Evolutionary conservation across 306 rosid genomes (phyloP).

Genomic region (Prunus mira): DNA sequence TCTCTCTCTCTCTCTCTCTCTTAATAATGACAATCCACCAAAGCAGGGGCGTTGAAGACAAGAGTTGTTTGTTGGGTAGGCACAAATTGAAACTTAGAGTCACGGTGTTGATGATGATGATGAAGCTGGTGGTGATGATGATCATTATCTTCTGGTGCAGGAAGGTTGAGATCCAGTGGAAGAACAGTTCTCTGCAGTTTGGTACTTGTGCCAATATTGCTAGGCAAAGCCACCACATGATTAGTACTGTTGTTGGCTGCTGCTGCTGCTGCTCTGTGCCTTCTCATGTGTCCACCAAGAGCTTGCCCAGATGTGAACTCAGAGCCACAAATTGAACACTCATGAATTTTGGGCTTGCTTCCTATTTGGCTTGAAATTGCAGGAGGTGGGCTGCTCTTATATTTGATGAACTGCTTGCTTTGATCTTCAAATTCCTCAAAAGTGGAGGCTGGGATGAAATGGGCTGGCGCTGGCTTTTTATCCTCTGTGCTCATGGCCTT

Average conservation of each 20-base stretch:
- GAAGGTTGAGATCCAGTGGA: conserved; percentile 81
- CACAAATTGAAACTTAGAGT: conserved; percentile 51
- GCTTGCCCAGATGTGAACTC: conserved; percentile 93
- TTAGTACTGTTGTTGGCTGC: conserved; percentile 3
- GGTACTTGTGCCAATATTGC: background rate
- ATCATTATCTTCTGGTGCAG: conserved; percentile 88
- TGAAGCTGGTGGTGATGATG: conserved; percentile 10
- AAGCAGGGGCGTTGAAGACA: conserved; percentile 57
- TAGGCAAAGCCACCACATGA: background rate
- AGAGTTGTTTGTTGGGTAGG: conserved; percentile 38
- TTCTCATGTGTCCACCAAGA: conserved; percentile 92
- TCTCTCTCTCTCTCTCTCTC: conserved; percentile 3
- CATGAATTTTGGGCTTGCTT: conserved; percentile 59
- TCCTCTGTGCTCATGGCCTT: conserved; percentile 19
- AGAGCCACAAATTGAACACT: conserved; percentile 87
- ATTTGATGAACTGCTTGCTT: conserved; percentile 19
- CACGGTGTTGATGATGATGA: conserved; percentile 14
- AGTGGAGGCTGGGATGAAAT: background rate
- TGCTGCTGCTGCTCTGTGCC: conserved; percentile 50
- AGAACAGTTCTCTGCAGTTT: conserved; percentile 44
- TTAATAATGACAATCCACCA: conserved; percentile 87
- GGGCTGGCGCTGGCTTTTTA: conserved; percentile 22
- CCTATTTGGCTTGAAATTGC: conserved; percentile 26
- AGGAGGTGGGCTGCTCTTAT: background rate
- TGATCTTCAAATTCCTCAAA: background rate